Conservation (phyloP, 1,139 yeast genomes). For the Sugiyamaella japonica region DNA sequence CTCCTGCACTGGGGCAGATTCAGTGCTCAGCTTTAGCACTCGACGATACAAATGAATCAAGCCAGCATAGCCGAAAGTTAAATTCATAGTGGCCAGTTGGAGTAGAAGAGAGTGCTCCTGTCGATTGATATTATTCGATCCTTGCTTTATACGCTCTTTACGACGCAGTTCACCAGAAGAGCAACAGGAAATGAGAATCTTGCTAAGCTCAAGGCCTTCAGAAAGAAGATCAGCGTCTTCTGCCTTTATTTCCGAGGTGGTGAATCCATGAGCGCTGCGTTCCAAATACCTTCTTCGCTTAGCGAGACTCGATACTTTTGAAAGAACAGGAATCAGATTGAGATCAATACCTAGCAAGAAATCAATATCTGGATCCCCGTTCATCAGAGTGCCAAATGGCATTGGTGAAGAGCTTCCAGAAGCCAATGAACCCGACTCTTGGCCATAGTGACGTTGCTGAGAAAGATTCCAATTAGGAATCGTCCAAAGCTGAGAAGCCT, state of each 20-base stretch:
- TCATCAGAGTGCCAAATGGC: conserved; percentile 12
- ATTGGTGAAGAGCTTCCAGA: neutral
- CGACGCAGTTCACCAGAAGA: conserved; percentile 24
- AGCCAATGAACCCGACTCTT: neutral
- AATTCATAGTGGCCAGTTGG: conserved; percentile 51
- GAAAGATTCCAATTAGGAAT: conserved; percentile 28
- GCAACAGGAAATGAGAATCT: conserved; percentile 31
- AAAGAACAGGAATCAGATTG: conserved; percentile 50
- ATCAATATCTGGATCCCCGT: conserved; percentile 45
- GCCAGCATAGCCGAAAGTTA: conserved; percentile 53
- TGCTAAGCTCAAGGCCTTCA: conserved; percentile 33
- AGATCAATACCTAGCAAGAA: conserved; percentile 56
- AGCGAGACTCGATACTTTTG: conserved; percentile 50
- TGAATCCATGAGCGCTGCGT: conserved; percentile 19
- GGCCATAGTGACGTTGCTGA: conserved; percentile 14
- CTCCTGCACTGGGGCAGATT: conserved; percentile 48
- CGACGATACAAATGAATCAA: conserved; percentile 54
- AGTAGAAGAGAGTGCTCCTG: conserved; percentile 14
- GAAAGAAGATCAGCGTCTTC: conserved; percentile 27
- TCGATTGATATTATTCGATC: neutral
- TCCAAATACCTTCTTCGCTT: conserved; percentile 35
- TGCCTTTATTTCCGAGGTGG: conserved; percentile 13
- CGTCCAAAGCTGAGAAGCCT: conserved; percentile 34
- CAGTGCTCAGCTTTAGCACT: conserved; percentile 48
- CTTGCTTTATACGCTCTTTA: conserved; percentile 24